Evolutionary conservation across 495 filamentous ascomycete species (phyloP), one percentile per base, ranked within the genome.

Genomic region (Lindgomyces ingoldianus): DNA sequence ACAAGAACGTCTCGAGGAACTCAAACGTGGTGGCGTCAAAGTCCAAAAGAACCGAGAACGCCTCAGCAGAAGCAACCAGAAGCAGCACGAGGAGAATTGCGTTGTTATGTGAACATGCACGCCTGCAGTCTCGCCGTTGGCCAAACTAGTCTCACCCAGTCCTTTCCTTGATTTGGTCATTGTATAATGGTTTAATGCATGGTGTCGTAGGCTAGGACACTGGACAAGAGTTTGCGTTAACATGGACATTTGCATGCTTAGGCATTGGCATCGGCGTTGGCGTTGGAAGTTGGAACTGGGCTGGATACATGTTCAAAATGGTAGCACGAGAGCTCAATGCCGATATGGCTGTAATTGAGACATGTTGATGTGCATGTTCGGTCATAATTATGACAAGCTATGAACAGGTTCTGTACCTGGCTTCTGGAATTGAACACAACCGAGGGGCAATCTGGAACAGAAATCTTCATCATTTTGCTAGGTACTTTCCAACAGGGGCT

Each of bases 1-100:
- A 21, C 84, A 90, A 42, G 89, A 95, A 70, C 86, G 93, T 51
- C 83, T 98, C 22, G 93, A 97, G 73, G 94, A 98, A 67, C 83
- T 98, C 49, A 94, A 94, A 75, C 83, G 84, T 60, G 85, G 87
- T 25, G 90, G 91, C 18, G 76, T 77, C 1, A 87, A 88, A 65
- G 87, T 84, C 69, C 80, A 80, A 54, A 85, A 81, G 66, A 80
- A 85, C 56, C 86, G 92, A 49, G 92, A 95, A 67, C 83, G 88
- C 50, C 85, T 95, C 45, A 91, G 89, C n/a, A 81, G 93, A 48
- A 91, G 85, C 39, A 89, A 91, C 70, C 87, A 88, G 72, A 91
- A 90, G 73, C 87, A 91, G 73, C 87, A 91, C 65, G 91, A 96
- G 68, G 92, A 97, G 57, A 68, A 72, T 33, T 97, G 93, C 75